These are phyloP conservation scores for Exophiala phaeomuriformis DNA, from an alignment of 2,329 filamentous ascomycete genomes.

Conservation along the genomic window DNA sequence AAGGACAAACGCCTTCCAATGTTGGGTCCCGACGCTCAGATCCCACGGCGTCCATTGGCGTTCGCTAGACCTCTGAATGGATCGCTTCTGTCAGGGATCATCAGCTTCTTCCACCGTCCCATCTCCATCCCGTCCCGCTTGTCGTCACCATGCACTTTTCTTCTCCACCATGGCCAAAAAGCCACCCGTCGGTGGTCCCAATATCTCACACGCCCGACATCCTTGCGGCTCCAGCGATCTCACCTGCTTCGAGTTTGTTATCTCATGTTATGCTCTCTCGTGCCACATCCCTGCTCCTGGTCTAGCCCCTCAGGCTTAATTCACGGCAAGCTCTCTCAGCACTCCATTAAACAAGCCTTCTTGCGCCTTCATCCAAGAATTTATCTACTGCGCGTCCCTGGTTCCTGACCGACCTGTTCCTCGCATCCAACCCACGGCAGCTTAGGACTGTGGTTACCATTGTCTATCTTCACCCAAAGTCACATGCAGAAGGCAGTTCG, in stretches of 20 bases:
- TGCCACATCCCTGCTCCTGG: neutral
- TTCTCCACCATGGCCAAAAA: neutral
- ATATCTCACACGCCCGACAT: neutral
- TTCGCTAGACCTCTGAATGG: neutral
- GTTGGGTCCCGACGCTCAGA: neutral
- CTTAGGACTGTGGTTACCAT: neutral
- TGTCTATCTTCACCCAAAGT: conserved; percentile 3
- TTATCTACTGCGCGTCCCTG: no score
- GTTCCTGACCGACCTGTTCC: neutral
- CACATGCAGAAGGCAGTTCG: conserved; percentile 21
- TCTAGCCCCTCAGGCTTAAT: neutral
- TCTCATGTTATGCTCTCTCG: neutral
- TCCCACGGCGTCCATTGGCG: neutral
- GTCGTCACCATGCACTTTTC: neutral
- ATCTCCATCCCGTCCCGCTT: neutral
- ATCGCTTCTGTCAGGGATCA: neutral
- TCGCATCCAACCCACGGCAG: neutral
- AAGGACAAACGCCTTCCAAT: no score
- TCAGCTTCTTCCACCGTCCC: neutral
- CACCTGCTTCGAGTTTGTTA: neutral
- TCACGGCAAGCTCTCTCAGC: neutral
- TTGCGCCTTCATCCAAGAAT: no score
- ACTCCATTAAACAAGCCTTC: neutral
- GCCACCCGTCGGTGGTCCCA: neutral
- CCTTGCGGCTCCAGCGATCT: neutral